Evolutionary conservation across 2,329 filamentous ascomycete genomes (phyloP).

Genomic region (Sclerotinia subarctica): DNA sequence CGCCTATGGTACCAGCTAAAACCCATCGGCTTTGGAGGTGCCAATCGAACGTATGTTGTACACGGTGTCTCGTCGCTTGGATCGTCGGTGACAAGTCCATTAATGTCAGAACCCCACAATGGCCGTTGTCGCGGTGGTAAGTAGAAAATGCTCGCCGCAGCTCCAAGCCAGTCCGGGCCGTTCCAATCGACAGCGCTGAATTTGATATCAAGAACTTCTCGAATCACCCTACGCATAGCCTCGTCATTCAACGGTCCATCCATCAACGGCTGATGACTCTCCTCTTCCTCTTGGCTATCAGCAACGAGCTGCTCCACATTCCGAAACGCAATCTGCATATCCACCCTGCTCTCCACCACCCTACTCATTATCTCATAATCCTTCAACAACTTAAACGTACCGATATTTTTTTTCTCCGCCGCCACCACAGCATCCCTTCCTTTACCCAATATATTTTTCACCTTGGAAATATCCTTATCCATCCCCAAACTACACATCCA

Average conservation of each 20-base stretch:
- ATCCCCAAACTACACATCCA: constrained; percentile 3
- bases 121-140: constrained; percentile 3
- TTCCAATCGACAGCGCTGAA: constrained; percentile 2
- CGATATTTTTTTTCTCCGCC: neutral
- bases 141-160: neutral
- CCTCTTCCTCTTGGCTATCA: too few species aligned
- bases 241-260: neutral
- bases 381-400: neutral
- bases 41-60: constrained; percentile 4
- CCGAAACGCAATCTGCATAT: neutral
- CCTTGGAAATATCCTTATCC: neutral
- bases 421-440: neutral
- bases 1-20: constrained; percentile 1
- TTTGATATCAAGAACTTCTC: neutral
- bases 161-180: constrained; percentile 6
- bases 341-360: neutral
- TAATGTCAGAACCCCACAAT: neutral
- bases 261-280: neutral
- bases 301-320: neutral
- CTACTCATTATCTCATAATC: neutral
- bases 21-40: neutral
- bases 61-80: neutral
- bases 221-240: neutral
- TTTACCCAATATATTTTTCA: neutral
- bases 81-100: neutral